Evolutionary conservation across 1,284 basidiomycete genomes (phyloP).

Genomic region (Moesziomyces globuligerus): DNA sequence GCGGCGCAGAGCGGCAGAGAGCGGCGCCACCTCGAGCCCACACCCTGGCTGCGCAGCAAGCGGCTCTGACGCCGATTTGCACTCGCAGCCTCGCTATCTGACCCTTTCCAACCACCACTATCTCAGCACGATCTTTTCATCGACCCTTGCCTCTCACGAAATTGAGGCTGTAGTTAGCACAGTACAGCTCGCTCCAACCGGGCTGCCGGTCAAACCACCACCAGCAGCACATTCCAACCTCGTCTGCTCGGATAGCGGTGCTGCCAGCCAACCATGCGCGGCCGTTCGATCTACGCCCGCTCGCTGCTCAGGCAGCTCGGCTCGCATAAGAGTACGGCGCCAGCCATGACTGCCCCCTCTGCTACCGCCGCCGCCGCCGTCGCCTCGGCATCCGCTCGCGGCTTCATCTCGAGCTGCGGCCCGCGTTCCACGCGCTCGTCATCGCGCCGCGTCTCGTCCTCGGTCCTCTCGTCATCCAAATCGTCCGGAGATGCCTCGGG

Average conservation of each 20-base stretch:
- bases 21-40: too few species aligned
- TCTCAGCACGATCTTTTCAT: too few species aligned
- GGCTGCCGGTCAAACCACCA: too few species aligned
- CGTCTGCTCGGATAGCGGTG: background rate
- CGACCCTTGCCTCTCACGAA: too few species aligned
- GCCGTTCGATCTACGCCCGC: constrained; percentile 45
- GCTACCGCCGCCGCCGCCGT: constrained; percentile 8
- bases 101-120: too few species aligned
- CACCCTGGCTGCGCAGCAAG: too few species aligned
- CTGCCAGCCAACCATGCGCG: constrained; percentile 32
- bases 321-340: constrained; percentile 13
- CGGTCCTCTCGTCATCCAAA: constrained; percentile 40
- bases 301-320: constrained; percentile 33
- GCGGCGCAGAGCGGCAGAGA: too few species aligned
- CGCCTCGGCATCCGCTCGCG: constrained; percentile 10
- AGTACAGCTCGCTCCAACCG: too few species aligned
- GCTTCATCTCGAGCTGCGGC: constrained; percentile 36
- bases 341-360: constrained; percentile 27
- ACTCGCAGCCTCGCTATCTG: too few species aligned
- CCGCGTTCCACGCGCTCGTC: constrained; percentile 27
- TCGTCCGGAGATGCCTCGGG: constrained; percentile 26
- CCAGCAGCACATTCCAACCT: background rate
- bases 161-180: too few species aligned
- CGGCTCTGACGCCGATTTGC: too few species aligned
- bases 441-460: constrained; percentile 26